phyloP scores from a whole-genome alignment of 2,329 filamentous ascomycete species.

The Aquanectria penicillioides region DNA sequence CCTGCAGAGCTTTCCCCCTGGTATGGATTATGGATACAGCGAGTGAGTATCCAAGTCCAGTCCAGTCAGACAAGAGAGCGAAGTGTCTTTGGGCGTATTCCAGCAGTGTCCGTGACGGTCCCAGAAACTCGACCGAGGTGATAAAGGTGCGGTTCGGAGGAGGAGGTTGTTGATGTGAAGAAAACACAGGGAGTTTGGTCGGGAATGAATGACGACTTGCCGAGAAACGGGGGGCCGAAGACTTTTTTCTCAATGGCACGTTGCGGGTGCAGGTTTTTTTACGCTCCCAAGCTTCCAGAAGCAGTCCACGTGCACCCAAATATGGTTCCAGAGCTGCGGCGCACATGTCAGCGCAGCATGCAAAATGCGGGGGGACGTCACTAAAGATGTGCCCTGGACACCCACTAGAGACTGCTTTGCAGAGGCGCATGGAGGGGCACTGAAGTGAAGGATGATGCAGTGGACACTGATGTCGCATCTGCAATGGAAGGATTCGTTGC shows the following conservation, averaged over 20 bases:
- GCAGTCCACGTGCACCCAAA: slow-evolving; percentile 35
- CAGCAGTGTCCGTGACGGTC: neutral
- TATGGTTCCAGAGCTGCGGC: slow-evolving; percentile 22
- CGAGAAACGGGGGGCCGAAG: slow-evolving; percentile 22
- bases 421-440: slow-evolving; percentile 17
- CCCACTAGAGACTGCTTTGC: slow-evolving; percentile 5
- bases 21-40: slow-evolving; percentile 10
- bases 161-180: neutral
- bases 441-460: slow-evolving; percentile 4
- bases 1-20: slow-evolving; percentile 23
- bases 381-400: slow-evolving; percentile 22
- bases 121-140: neutral
- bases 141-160: neutral
- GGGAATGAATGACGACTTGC: slow-evolving; percentile 21
- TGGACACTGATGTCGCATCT: too few species aligned
- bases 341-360: slow-evolving; percentile 37
- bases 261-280: slow-evolving; percentile 21
- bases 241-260: slow-evolving; percentile 35
- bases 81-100: too few species aligned
- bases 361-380: slow-evolving; percentile 34
- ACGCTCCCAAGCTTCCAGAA: slow-evolving; percentile 32
- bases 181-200: slow-evolving; percentile 26
- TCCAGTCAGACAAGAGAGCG: slow-evolving; percentile 13
- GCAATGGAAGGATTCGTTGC: too few species aligned
- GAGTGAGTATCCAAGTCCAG: slow-evolving; percentile 14